phyloP scores from a whole-genome alignment of 495 filamentous ascomycete genomes.

The Massariosphaeria phaeospora region DNA sequence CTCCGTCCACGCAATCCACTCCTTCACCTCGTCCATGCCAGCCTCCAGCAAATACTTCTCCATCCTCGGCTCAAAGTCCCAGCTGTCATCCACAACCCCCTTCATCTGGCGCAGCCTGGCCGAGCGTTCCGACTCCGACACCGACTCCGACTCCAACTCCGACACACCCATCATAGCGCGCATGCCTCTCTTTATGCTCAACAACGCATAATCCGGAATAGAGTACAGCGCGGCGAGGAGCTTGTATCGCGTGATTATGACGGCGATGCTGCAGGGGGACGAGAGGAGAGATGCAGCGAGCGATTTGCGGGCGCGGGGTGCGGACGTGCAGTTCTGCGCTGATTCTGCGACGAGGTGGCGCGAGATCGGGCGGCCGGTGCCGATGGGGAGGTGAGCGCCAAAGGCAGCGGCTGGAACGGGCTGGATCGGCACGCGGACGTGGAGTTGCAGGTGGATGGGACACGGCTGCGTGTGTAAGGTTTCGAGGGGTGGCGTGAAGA shows the following conservation, averaged over 20 bases:
- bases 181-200: not conserved
- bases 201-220: not conserved
- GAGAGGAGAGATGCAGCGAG: not conserved
- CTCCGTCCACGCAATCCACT: conserved; percentile 2
- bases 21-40: not conserved
- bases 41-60: not conserved
- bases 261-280: not conserved
- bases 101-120: not conserved
- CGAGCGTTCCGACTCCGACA: not conserved
- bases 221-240: not conserved
- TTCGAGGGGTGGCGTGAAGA: conserved; percentile 13
- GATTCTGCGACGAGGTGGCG: not conserved
- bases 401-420: not conserved
- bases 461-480: not conserved
- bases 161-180: not conserved
- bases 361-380: not conserved
- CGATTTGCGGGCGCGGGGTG: not conserved
- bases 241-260: conserved; percentile 1
- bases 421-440: not conserved
- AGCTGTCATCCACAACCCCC: conserved; percentile 3
- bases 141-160: too few species aligned
- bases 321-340: not conserved
- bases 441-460: not conserved
- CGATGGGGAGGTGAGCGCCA: not conserved
- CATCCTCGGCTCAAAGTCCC: conserved; percentile 1